phyloP scores from a whole-genome alignment of 1,139 yeast genomes.

The Nadsonia starkeyi-henricii region DNA sequence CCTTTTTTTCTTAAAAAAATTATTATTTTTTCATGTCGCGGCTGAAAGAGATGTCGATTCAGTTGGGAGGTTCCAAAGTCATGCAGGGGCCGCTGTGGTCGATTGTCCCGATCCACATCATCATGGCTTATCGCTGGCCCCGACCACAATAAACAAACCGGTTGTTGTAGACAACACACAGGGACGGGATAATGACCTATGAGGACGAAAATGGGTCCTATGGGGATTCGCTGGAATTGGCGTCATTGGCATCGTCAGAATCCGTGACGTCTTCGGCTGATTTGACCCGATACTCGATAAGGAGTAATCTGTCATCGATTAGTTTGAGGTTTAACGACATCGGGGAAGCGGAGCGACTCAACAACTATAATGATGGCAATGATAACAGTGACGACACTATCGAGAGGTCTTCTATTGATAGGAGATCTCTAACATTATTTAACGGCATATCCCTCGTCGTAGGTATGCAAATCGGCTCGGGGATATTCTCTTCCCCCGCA shows the following conservation, averaged over 20 bases:
- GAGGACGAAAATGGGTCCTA: too few relatives aligned
- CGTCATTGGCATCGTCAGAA: conserved; percentile 24
- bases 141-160: too few relatives aligned
- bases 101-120: too few relatives aligned
- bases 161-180: too few relatives aligned
- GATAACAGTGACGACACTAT: too few relatives aligned
- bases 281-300: conserved; percentile 17
- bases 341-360: conserved; percentile 5
- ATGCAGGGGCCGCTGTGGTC: too few relatives aligned
- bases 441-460: conserved; percentile 29
- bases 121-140: too few relatives aligned
- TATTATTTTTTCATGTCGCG: too few relatives aligned
- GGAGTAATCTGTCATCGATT: conserved; percentile 9
- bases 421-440: conserved; percentile 22
- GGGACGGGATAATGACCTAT: too few relatives aligned
- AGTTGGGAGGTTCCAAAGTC: too few relatives aligned
- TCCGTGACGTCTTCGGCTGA: conserved; percentile 10
- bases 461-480: conserved; percentile 32
- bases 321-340: conserved; percentile 6
- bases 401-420: conserved; percentile 23
- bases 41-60: too few relatives aligned
- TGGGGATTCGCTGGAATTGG: conserved; percentile 23
- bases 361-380: conserved; percentile 7
- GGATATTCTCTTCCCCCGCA: conserved; percentile 31
- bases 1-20: too few relatives aligned